A percentile compares a stretch with the other conserved stretches of the same genome.
These are phyloP conservation scores for Flaveria linearis DNA, from an alignment of 129 eudicot species.

Conservation along the genomic window DNA sequence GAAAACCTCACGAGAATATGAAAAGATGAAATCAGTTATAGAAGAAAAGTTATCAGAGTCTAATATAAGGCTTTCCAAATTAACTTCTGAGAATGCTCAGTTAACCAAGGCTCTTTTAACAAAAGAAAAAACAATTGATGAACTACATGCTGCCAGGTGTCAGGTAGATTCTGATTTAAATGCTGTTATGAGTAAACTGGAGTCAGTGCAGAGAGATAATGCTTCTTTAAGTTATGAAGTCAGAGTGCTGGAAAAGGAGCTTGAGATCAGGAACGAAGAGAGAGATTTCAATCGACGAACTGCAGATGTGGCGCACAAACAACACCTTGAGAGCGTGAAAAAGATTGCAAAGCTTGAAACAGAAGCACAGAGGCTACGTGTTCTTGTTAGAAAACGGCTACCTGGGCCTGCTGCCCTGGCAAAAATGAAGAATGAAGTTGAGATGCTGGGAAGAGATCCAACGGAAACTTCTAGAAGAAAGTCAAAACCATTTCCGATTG, in stretches of 20 bases:
- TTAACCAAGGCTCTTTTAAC: slow-evolving; percentile 55
- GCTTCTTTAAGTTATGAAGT: slow-evolving; percentile 77
- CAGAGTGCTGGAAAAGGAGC: slow-evolving; percentile 81
- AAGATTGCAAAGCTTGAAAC: slow-evolving; percentile 80
- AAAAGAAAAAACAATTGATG: slow-evolving; percentile 65
- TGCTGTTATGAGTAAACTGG: slow-evolving; percentile 54
- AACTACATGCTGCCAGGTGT: slow-evolving; percentile 43
- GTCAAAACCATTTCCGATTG: slow-evolving; percentile 46
- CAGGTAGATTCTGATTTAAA: slow-evolving; percentile 58
- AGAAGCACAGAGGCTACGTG: slow-evolving; percentile 78
- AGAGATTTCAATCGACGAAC: slow-evolving; percentile 73
- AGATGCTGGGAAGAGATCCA: slow-evolving; percentile 60
- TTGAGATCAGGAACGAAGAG: slow-evolving; percentile 89
- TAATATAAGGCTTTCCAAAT: slow-evolving; percentile 44
- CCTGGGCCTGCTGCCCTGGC: slow-evolving; percentile 92
- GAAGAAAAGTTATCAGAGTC: slow-evolving; percentile 69
- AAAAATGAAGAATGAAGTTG: slow-evolving; percentile 85
- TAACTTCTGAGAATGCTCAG: slow-evolving; percentile 60
- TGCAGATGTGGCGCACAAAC: slow-evolving; percentile 70
- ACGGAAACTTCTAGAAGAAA: slow-evolving; percentile 49
- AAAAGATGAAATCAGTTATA: slow-evolving; percentile 38
- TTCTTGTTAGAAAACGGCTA: slow-evolving; percentile 73
- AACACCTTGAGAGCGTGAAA: slow-evolving; percentile 67
- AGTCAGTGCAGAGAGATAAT: slow-evolving; percentile 66
- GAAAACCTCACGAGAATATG: slow-evolving; percentile 70